phyloP scores from a whole-genome alignment of 2,329 filamentous ascomycete genomes.

The Colletotrichum karsti region DNA sequence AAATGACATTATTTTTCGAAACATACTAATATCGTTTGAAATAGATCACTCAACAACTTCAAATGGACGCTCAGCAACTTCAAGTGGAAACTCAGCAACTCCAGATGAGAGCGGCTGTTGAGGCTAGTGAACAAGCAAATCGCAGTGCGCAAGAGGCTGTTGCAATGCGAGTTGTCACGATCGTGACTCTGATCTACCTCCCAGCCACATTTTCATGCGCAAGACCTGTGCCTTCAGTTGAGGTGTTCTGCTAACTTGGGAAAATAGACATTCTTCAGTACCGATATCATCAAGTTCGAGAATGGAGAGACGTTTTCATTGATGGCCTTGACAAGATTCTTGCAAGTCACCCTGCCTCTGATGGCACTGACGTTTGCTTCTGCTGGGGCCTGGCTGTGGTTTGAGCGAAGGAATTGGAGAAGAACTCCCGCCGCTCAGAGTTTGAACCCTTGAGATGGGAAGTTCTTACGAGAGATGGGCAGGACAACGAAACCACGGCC shows the following conservation, averaged over 20 bases:
- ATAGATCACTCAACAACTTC: too few relatives aligned
- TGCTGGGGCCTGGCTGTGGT: not conserved
- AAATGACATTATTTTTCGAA: too few relatives aligned
- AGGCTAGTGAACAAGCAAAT: too few relatives aligned
- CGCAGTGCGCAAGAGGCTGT: conserved; percentile 35
- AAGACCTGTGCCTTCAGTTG: not conserved
- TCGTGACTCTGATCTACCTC: conserved; percentile 34
- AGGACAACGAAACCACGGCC: too few relatives aligned
- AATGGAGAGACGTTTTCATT: not conserved
- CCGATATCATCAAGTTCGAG: not conserved
- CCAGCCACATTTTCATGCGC: conserved; percentile 27
- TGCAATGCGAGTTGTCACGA: conserved; percentile 36
- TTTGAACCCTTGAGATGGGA: too few relatives aligned
- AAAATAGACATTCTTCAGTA: not conserved
- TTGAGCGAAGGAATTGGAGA: too few relatives aligned
- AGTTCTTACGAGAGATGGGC: too few relatives aligned
- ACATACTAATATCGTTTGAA: too few relatives aligned
- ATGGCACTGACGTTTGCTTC: not conserved
- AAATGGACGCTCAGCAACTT: too few relatives aligned
- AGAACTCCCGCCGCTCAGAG: too few relatives aligned
- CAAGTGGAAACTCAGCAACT: too few relatives aligned
- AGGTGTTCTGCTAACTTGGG: not conserved
- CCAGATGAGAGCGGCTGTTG: too few relatives aligned
- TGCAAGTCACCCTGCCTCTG: not conserved
- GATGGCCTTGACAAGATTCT: not conserved